phyloP scores from a whole-genome alignment of 2,329 filamentous ascomycete species.

The Orbilia blumenaviensis region DNA sequence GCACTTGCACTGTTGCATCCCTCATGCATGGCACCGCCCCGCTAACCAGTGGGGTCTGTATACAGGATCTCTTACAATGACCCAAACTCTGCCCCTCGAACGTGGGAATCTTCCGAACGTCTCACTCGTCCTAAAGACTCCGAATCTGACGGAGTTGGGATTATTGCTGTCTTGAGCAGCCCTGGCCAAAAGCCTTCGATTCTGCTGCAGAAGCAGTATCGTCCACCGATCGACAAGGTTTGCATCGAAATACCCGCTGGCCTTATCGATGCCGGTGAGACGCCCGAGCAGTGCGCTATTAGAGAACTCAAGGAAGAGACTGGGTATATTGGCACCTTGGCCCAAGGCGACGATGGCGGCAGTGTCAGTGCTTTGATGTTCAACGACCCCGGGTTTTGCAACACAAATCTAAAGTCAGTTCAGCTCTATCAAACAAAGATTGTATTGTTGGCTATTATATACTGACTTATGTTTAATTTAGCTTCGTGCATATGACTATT shows the following conservation, averaged over 20 bases:
- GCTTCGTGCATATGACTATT: constrained; percentile 65
- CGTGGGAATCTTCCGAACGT: constrained; percentile 79
- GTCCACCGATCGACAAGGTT: constrained; percentile 70
- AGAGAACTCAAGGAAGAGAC: constrained; percentile 74
- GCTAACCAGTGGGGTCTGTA: background rate
- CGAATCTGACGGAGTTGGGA: constrained; percentile 77
- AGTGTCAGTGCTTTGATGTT: constrained; percentile 59
- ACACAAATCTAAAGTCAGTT: constrained; percentile 55
- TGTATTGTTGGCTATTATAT: constrained; percentile 64
- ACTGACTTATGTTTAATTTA: constrained; percentile 61
- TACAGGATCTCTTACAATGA: constrained; percentile 71
- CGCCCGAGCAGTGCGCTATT: constrained; percentile 70
- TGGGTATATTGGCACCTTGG: constrained; percentile 69
- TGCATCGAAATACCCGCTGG: constrained; percentile 73
- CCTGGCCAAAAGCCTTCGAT: constrained; percentile 62
- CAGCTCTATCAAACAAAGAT: background rate
- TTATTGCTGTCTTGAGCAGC: constrained; percentile 73
- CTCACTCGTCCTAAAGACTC: constrained; percentile 70
- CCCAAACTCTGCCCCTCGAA: constrained; percentile 68
- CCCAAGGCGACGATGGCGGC: constrained; percentile 55
- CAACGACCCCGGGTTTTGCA: constrained; percentile 57
- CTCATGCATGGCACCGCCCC: background rate
- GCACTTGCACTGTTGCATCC: background rate
- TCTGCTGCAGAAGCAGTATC: constrained; percentile 73
- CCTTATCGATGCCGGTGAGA: constrained; percentile 71